Evolutionary conservation across 2,329 filamentous ascomycete genomes (phyloP).

Genomic region (Parascedosporium putredinis): DNA sequence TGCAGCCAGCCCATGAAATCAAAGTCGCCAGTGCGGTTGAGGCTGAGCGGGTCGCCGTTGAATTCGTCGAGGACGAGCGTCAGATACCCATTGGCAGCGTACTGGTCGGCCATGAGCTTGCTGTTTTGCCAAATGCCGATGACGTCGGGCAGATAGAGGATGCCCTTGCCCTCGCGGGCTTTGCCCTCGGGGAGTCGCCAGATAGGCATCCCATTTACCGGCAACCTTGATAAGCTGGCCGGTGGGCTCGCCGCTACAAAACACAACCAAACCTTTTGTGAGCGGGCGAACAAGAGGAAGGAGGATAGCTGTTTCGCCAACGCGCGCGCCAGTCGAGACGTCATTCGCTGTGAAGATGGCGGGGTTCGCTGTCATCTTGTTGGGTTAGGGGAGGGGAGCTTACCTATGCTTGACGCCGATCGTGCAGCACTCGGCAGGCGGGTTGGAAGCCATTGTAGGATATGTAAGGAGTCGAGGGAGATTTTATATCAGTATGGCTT

Average conservation of each 20-base stretch:
- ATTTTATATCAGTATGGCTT: not conserved
- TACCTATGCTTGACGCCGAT: conserved; percentile 34
- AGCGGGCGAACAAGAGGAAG: too few relatives aligned
- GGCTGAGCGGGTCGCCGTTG: conserved; percentile 25
- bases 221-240: conserved; percentile 35
- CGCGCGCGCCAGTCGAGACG: too few relatives aligned
- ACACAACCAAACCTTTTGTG: too few relatives aligned
- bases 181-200: conserved; percentile 31
- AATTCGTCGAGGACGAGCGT: conserved; percentile 22
- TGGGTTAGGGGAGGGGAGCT: too few relatives aligned
- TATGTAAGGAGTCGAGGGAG: not conserved
- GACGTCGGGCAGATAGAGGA: conserved; percentile 39
- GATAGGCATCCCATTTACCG: conserved; percentile 37
- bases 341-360: not conserved
- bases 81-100: conserved; percentile 21
- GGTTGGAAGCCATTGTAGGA: conserved; percentile 33
- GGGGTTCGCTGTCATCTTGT: too few relatives aligned
- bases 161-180: conserved; percentile 18
- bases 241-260: conserved; percentile 19
- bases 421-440: conserved; percentile 33
- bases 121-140: conserved; percentile 37
- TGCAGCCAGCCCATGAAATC: conserved; percentile 21
- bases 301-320: not conserved
- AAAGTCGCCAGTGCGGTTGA: conserved; percentile 28
- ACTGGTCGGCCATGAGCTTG: conserved; percentile 26